Conservation (phyloP, 257 asterid species). For the Lithospermum erythrorhizon region DNA sequence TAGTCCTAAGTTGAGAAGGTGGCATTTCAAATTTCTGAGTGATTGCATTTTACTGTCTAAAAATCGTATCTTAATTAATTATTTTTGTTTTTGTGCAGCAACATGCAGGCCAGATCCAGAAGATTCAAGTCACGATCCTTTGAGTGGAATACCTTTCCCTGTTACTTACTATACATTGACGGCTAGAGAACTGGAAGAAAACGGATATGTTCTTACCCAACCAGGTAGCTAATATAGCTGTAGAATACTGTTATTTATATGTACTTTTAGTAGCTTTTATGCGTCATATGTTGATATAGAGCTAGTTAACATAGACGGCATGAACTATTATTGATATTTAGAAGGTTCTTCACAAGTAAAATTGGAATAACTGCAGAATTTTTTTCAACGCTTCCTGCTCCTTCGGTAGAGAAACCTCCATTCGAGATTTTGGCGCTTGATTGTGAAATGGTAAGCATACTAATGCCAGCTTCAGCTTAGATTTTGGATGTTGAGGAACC, state of each 20-base stretch:
- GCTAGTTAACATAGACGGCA: neutral
- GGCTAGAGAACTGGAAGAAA: conserved; percentile 71
- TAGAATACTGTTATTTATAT: neutral
- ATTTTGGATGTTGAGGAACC: neutral
- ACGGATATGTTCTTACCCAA: conserved; percentile 49
- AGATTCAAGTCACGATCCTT: conserved; percentile 27
- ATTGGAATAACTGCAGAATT: conserved; percentile 44
- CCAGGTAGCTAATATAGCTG: conserved; percentile 46
- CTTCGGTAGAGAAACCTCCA: conserved; percentile 45
- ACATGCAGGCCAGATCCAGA: conserved; percentile 20
- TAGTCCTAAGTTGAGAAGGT: too few relatives aligned
- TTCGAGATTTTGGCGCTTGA: conserved; percentile 77
- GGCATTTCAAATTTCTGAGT: too few relatives aligned
- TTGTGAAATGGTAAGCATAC: conserved; percentile 78
- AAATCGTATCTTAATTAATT: neutral
- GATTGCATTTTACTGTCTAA: neutral
- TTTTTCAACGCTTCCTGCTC: conserved; percentile 61
- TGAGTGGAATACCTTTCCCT: conserved; percentile 62
- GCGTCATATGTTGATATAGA: neutral
- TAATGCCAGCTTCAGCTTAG: conserved; percentile 3
- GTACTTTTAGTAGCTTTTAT: too few relatives aligned
- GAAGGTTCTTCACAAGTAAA: conserved; percentile 3
- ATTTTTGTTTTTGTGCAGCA: conserved; percentile 27
- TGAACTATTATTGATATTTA: neutral
- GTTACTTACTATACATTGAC: conserved; percentile 68